phyloP scores from a whole-genome alignment of 352 stramenopile genomes.

The Phytophthora podocarpi region DNA sequence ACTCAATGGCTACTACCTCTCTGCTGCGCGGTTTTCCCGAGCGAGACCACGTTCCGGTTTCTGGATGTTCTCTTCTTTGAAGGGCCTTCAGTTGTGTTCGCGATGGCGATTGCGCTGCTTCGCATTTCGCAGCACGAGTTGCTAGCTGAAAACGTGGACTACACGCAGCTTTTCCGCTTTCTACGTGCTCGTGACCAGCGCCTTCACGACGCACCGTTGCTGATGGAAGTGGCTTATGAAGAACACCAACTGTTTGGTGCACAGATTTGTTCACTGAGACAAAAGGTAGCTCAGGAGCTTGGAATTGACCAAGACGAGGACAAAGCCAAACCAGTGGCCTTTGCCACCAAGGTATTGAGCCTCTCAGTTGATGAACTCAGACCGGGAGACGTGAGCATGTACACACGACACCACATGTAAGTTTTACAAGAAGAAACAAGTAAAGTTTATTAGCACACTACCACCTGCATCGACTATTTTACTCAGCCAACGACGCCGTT shows the following conservation, averaged over 20 bases:
- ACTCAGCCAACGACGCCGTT: slow-evolving; percentile 27
- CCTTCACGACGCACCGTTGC: slow-evolving; percentile 60
- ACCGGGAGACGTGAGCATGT: slow-evolving; percentile 20
- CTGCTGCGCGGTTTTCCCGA: slow-evolving; percentile 70
- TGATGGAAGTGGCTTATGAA: slow-evolving; percentile 61
- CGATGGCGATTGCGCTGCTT: slow-evolving; percentile 58
- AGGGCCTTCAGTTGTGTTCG: slow-evolving; percentile 55
- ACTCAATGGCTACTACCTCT: slow-evolving; percentile 73
- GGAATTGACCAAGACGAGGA: slow-evolving; percentile 11
- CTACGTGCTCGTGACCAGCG: slow-evolving; percentile 64
- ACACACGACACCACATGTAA: not conserved
- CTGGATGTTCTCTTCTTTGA: slow-evolving; percentile 69
- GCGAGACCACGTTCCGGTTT: slow-evolving; percentile 64
- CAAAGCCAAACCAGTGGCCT: not conserved
- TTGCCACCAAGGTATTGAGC: slow-evolving; percentile 7
- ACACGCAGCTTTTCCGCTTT: slow-evolving; percentile 68
- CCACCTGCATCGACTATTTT: slow-evolving; percentile 9
- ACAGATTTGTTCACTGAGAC: slow-evolving; percentile 12
- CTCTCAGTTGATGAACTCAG: slow-evolving; percentile 15
- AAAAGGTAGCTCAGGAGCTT: slow-evolving; percentile 19
- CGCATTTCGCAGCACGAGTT: slow-evolving; percentile 61
- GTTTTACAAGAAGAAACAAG: slow-evolving; percentile 11
- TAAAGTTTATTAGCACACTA: slow-evolving; percentile 28
- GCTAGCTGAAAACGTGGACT: slow-evolving; percentile 60
- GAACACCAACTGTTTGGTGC: slow-evolving; percentile 48